phyloP scores from a whole-genome alignment of 2,329 filamentous ascomycete genomes.

The Penicillium sp. region DNA sequence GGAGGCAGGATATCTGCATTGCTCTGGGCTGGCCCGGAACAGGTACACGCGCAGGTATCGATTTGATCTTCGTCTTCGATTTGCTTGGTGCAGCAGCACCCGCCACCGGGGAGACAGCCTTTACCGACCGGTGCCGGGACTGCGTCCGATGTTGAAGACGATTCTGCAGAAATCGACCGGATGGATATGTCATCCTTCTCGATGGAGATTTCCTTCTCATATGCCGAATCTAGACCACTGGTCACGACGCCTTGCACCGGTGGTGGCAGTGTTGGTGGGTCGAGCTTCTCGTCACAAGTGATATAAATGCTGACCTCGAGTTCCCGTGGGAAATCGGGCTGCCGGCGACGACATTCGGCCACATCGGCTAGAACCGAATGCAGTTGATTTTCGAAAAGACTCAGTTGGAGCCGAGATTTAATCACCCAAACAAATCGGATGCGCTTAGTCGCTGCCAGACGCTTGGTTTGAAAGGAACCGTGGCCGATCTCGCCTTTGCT shows the following conservation, averaged over 20 bases:
- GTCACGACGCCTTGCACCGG: background rate
- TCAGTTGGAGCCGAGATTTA: conserved; percentile 56
- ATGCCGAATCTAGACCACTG: background rate
- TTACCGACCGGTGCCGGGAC: conserved; percentile 5
- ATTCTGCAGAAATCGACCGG: conserved; percentile 15
- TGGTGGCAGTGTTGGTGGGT: conserved; percentile 21
- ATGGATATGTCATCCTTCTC: conserved; percentile 34
- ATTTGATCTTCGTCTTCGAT: conserved; percentile 52
- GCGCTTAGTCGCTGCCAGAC: conserved; percentile 50
- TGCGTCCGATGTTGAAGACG: conserved; percentile 13
- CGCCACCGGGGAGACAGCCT: conserved; percentile 34
- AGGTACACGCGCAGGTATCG: conserved; percentile 41
- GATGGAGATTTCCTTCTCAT: conserved; percentile 14
- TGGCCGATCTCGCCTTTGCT: conserved; percentile 20
- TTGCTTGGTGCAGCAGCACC: conserved; percentile 56
- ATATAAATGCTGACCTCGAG: conserved; percentile 59
- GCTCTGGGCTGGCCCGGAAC: conserved; percentile 31
- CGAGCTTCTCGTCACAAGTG: conserved; percentile 56
- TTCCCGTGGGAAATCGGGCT: conserved; percentile 43
- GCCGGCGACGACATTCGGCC: conserved; percentile 37
- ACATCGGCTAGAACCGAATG: conserved; percentile 51
- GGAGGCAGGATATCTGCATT: conserved; percentile 8
- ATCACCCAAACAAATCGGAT: conserved; percentile 64
- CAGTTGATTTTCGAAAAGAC: conserved; percentile 59
- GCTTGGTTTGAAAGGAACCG: conserved; percentile 17